Conservation (phyloP, 2,329 filamentous ascomycete genomes). For the Aschersonia sp. region DNA sequence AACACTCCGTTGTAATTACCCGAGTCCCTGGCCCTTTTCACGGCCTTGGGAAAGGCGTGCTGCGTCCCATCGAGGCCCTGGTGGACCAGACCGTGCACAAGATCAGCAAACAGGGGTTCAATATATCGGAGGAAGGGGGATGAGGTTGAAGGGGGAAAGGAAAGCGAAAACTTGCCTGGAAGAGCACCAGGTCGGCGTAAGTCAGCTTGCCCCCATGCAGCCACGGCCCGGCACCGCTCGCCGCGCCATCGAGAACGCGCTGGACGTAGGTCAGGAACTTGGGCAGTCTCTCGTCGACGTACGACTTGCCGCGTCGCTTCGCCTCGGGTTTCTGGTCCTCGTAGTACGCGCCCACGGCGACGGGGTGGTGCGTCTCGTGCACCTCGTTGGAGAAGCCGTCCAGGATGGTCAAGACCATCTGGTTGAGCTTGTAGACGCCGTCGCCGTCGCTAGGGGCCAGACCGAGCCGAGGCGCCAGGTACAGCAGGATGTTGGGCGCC, state of each 20-base stretch:
- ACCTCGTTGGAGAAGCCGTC: slow-evolving; percentile 57
- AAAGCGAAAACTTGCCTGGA: slow-evolving; percentile 37
- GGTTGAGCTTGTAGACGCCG: slow-evolving; percentile 43
- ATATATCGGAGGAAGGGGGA: background rate
- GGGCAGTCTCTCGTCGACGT: slow-evolving; percentile 47
- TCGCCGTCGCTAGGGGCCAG: slow-evolving; percentile 30
- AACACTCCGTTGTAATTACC: slow-evolving; percentile 49
- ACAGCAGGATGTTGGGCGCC: slow-evolving; percentile 59
- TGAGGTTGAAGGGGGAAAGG: background rate
- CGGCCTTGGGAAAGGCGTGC: slow-evolving; percentile 57
- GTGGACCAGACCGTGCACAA: background rate
- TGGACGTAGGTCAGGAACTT: slow-evolving; percentile 63
- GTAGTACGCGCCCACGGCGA: slow-evolving; percentile 46
- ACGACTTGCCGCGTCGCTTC: slow-evolving; percentile 40
- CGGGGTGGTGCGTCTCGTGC: slow-evolving; percentile 65
- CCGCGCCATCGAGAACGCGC: slow-evolving; percentile 42
- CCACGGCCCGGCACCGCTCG: slow-evolving; percentile 44
- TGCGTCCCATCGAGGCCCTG: slow-evolving; percentile 41
- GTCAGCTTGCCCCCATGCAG: slow-evolving; percentile 51
- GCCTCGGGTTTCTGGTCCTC: slow-evolving; percentile 63
- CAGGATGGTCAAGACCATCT: slow-evolving; percentile 52
- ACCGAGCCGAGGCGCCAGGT: slow-evolving; percentile 47
- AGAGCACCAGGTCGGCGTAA: slow-evolving; percentile 61
- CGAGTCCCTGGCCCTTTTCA: slow-evolving; percentile 36
- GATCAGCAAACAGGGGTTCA: background rate